These are phyloP conservation scores for Phialocephala subalpina DNA, from an alignment of 2,329 filamentous ascomycete species.

Conservation along the genomic window DNA sequence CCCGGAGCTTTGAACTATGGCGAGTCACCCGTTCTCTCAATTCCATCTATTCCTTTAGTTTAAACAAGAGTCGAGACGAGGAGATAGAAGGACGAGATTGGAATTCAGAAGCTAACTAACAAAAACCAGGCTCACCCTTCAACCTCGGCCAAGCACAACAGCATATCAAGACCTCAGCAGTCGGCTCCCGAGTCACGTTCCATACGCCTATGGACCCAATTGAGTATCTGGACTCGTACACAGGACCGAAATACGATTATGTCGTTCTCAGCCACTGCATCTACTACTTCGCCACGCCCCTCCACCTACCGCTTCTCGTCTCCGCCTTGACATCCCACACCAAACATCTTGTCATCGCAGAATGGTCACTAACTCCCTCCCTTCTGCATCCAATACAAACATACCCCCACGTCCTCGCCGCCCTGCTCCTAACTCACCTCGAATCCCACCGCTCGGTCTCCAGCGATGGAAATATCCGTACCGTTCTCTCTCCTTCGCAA, in stretches of 20 bases:
- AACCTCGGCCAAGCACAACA: slow-evolving; percentile 58
- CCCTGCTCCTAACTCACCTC: slow-evolving; percentile 52
- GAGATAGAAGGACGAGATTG: neutral
- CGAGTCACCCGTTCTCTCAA: slow-evolving; percentile 26
- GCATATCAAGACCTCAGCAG: slow-evolving; percentile 49
- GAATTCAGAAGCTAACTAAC: neutral
- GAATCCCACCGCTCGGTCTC: slow-evolving; percentile 51
- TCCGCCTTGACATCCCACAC: slow-evolving; percentile 45
- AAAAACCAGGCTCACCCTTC: slow-evolving; percentile 50
- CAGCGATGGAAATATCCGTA: slow-evolving; percentile 56
- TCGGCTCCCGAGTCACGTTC: slow-evolving; percentile 55
- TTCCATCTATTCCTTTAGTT: neutral
- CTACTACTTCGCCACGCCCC: slow-evolving; percentile 59
- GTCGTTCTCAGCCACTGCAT: slow-evolving; percentile 57
- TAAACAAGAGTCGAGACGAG: neutral
- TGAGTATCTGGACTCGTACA: slow-evolving; percentile 45
- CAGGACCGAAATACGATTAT: slow-evolving; percentile 49
- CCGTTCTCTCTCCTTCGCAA: slow-evolving; percentile 50
- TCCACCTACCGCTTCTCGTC: slow-evolving; percentile 48
- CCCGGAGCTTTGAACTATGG: slow-evolving; percentile 59
- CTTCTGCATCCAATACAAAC: slow-evolving; percentile 50
- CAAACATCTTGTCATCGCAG: slow-evolving; percentile 52
- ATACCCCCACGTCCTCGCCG: slow-evolving; percentile 56
- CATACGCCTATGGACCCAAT: slow-evolving; percentile 47
- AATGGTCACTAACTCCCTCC: slow-evolving; percentile 51